These are phyloP conservation scores for Persicaria maculosa DNA, from an alignment of 148 eudicot genomes.

Conservation along the genomic window DNA sequence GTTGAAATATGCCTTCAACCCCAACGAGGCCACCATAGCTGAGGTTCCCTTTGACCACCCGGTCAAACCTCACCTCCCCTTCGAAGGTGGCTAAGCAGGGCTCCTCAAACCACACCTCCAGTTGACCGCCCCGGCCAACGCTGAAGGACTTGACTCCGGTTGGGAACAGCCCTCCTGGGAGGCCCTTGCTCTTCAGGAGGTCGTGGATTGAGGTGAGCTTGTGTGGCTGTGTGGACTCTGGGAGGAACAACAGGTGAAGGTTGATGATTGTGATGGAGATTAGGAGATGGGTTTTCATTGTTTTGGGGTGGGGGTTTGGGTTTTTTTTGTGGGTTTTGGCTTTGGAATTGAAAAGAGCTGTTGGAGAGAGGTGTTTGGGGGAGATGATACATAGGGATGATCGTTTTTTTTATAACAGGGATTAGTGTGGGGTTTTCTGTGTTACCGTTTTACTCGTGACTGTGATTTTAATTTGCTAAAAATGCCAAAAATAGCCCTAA, in stretches of 20 bases:
- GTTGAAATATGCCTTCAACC: conserved; percentile 54
- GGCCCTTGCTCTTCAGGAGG: conserved; percentile 48
- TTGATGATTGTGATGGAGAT: neutral
- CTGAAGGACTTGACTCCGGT: conserved; percentile 34
- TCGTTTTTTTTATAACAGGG: conserved; percentile 3
- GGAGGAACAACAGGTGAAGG: neutral
- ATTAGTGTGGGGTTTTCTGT: neutral
- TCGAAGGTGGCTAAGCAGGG: conserved; percentile 66
- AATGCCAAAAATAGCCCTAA: too few species aligned
- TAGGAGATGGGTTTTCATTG: neutral
- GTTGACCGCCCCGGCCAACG: conserved; percentile 30
- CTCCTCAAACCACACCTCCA: conserved; percentile 40
- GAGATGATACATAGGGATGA: conserved; percentile 10
- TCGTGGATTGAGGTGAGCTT: conserved; percentile 35
- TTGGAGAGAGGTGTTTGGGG: neutral
- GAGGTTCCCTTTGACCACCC: conserved; percentile 55
- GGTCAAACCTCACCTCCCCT: conserved; percentile 49
- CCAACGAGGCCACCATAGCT: conserved; percentile 65
- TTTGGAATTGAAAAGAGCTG: conserved; percentile 8
- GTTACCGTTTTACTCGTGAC: conserved; percentile 6
- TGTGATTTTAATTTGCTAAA: neutral
- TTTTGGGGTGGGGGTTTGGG: neutral
- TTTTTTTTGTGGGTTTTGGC: conserved; percentile 1
- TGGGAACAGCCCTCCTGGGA: conserved; percentile 74
- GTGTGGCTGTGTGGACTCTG: neutral